Base-by-base conservation (phyloP, 1,284 basidiomycete genomes). In the Quambalaria eucalypti region DNA sequence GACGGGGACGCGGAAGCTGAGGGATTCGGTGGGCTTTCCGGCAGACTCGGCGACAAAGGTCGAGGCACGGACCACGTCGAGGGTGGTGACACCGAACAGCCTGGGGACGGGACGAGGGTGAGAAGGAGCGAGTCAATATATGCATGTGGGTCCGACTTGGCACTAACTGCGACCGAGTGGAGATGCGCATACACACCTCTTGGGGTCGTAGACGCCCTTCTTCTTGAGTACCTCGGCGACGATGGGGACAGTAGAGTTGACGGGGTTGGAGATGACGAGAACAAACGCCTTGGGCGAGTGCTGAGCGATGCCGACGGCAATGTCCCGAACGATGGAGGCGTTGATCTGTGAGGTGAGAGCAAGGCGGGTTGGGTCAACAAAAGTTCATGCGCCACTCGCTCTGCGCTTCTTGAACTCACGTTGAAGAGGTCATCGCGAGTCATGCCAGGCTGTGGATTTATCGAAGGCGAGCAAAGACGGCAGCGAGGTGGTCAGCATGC, bases 1-100 rank as follows among this genome's bases (percentile, higher is more conserved):
- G 65, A 97, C 92, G 59, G 91, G 87, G 62, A 97, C 83, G 49
- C 81, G 78, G 65, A 61, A 73, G 57, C 63, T 64, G 55, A 60
- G 62, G 36, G 81, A 83, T 31, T 82, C 78, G 57, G 85, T 84
- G 53, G 83, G 78, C 65, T 83, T 81, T 64, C 85, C 84, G 55
- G 84, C 78, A 64, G 87, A 81, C 77, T 91, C 88, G 28, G 90
- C 81, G 51, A 95, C 85, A 78, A 98, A 98, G 55, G 90, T 92
- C 16, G 90, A 91, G 28, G 95, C 85, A 71, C 95, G 91, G 69
- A 97, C 90, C 62, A 97, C 91, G 77, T 99, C 93, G 61, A 99
- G 84, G 33, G 95, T 97, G 58, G 95, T 97, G 51, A 97, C 90
- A 82, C 93, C 95, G 76, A 97, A 97, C 63, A 98, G 77, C 67